Evolutionary conservation across 2,329 filamentous ascomycete species (phyloP), one percentile per base, ranked within the genome.

Genomic region (Phialocephala subalpina): DNA sequence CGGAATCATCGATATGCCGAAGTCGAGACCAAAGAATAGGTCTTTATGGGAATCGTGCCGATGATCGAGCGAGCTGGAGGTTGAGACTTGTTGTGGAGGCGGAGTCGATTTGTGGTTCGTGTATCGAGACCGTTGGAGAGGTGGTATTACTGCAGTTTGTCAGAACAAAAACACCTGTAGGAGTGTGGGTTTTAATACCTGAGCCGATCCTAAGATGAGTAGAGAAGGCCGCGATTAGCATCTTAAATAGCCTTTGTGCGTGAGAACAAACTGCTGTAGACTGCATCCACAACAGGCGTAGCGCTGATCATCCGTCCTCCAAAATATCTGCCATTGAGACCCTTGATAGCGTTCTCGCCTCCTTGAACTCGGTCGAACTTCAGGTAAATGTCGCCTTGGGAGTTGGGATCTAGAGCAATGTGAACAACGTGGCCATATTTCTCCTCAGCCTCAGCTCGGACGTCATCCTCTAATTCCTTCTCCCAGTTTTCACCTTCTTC

Each of bases 381-480:
- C 79, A 99, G 90, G 81, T 97, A 99, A 74, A 99, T 95, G 78
- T 99, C 96, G 81, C 96, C 96, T 80, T 92, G 89, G 57, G 94
- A 96, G 82, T 97, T 97, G 72, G 92, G 89, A 83, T 98, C 95
- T 81, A 97, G 87, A 74, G 94, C 88, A 81, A 98, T 97, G 88
- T 99, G 96, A 79, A 98, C 94, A 76, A 99, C 95, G 75, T 95
- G 92, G 77, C 96, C 96, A 84, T 98, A 99, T 85, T 96, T 97
- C 75, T 89, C 86, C 82, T 97, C 92, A 78, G 95, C 97, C 84
- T 99, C 96, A 76, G 88, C 86, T 80, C 92, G 91, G 77, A 99
- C 92, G 77, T 99, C 96, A 78, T 94, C 90, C 82, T 97, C 94
- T 72, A 99, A 86, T 75, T 97, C 94, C 78, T 97, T 97, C 77